A percentile compares a stretch with the other conserved stretches of the same genome.
phyloP scores from a whole-genome alignment of 2,329 filamentous ascomycete genomes.

The Emericellopsis atlantica region DNA sequence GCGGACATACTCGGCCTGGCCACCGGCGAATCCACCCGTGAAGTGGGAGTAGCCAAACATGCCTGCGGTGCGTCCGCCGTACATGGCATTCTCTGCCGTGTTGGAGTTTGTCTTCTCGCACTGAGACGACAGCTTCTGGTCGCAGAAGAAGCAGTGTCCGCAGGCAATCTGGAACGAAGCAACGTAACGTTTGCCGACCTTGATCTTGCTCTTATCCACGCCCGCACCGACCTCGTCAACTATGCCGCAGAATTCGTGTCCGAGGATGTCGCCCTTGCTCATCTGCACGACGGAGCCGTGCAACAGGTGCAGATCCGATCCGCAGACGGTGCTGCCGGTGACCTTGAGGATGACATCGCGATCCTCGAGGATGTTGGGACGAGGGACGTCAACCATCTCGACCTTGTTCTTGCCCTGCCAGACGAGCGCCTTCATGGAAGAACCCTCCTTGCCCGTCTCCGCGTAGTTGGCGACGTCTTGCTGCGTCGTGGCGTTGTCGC shows the following conservation, averaged over 20 bases:
- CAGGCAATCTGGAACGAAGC: constrained; percentile 79
- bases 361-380: constrained; percentile 60
- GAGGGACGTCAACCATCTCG: constrained; percentile 55
- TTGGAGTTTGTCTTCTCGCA: constrained; percentile 74
- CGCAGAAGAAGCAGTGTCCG: constrained; percentile 63
- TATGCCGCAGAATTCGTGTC: constrained; percentile 47
- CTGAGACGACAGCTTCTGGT: constrained; percentile 64
- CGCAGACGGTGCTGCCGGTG: constrained; percentile 48
- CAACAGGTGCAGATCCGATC: constrained; percentile 45
- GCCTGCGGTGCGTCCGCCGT: constrained; percentile 63
- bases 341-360: constrained; percentile 71
- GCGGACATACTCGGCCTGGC: constrained; percentile 76
- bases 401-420: constrained; percentile 80
- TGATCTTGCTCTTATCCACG: constrained; percentile 15
- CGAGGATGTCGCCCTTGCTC: constrained; percentile 53
- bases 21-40: constrained; percentile 76
- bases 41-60: constrained; percentile 68
- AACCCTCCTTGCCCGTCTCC: constrained; percentile 29
- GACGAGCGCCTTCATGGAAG: constrained; percentile 66
- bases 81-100: constrained; percentile 59
- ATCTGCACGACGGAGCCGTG: constrained; percentile 45
- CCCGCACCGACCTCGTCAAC: constrained; percentile 44
- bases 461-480: constrained; percentile 58
- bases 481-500: constrained; percentile 46
- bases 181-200: constrained; percentile 59